Evolutionary conservation across 305 asterid species (phyloP), one percentile per base, ranked within the genome.

Genomic region (Rubia balearica): DNA sequence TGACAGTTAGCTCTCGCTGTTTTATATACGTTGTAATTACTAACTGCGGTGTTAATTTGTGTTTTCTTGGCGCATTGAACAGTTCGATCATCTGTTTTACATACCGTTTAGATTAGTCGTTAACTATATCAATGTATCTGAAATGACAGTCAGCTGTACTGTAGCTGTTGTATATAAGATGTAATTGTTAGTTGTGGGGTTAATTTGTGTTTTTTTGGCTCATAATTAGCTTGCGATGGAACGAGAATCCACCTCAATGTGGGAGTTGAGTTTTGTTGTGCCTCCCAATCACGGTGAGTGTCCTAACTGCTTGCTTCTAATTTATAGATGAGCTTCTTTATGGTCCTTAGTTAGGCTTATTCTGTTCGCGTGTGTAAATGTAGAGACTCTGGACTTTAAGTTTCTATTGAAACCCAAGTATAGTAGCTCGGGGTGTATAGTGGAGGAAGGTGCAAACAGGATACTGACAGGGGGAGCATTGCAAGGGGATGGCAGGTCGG

Each of bases 371-470:
- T 55, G 65, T 43, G 56, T 5, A 38, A 67, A 51, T 73, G 51
- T 72, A 95, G 99, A 95, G 87, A 90, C 91, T 12, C 72, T 95
- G 97, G 97, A 95, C 81, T 95, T 95, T 73, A 95, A 88, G 88
- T 95, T 95, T 74, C 80, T 95, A 73, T 82, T 95, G 90, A 91
- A 91, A 78, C 92, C 98, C 21, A 90, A 87, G 80, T 48, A 85
- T 71, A 66, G 84, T 46, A 80, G 66, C 71, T 75, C 55, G 43
- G 89, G 94, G 4, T 90, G 84, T 80, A 51, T 88, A 68, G 89
- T 91, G 86, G 99, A 91, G 90, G 96, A 95, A 81, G 98, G 98
- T 67, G 86, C 85, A 6, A 83, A 87, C 74, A 86, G 97, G 85
- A 88, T 88, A 43, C 72, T 95, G 75, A 84, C 77, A 2, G 96